Conservation (phyloP, 257 asterid genomes). For the Plectranthus barbatus region DNA sequence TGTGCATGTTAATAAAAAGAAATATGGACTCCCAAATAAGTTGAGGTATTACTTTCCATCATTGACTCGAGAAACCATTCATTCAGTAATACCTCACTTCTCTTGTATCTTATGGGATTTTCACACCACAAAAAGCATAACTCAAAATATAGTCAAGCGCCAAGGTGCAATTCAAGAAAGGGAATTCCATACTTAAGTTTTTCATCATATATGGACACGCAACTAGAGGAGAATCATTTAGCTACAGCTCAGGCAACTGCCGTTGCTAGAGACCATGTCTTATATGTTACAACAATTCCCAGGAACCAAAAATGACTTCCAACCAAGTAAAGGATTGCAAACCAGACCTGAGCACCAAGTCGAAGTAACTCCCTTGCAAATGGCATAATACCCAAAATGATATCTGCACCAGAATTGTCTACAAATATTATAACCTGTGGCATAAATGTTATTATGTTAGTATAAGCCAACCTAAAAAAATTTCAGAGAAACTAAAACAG, state of each 20-base stretch:
- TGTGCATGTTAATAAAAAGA: not conserved
- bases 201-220: constrained; percentile 1
- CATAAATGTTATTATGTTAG: constrained; percentile 17
- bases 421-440: constrained; percentile 82
- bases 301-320: not conserved
- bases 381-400: constrained; percentile 89
- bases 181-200: not conserved
- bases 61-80: not conserved
- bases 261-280: not conserved
- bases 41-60: not conserved
- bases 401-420: constrained; percentile 96
- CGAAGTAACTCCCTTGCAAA: constrained; percentile 88
- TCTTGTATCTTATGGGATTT: not conserved
- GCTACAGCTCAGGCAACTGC: not conserved
- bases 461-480: not conserved
- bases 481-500: not conserved
- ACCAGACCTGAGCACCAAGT: constrained; percentile 70
- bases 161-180: not conserved
- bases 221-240: not conserved
- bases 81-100: not conserved
- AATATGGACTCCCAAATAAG: not conserved
- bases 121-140: not conserved
- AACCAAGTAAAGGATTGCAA: constrained; percentile 14
- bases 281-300: constrained; percentile 5
- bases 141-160: not conserved